Percentiles rank a stretch among this genome's conserved stretches.
phyloP scores from a whole-genome alignment of 352 stramenopile species.

The Aphanomyces stellatus region DNA sequence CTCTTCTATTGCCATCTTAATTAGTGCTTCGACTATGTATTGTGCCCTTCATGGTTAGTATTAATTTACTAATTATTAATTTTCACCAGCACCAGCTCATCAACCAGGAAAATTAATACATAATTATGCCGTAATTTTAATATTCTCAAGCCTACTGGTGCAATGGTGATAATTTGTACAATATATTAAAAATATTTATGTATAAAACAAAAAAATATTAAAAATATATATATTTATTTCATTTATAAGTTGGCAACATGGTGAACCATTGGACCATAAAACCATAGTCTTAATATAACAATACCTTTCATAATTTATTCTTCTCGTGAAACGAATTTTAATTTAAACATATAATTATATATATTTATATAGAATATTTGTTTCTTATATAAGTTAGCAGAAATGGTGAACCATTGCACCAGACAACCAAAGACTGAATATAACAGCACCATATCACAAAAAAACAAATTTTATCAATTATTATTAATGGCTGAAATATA shows the following conservation, averaged over 20 bases:
- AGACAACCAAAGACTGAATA: background rate
- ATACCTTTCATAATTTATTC: too few species aligned
- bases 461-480: background rate
- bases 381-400: background rate
- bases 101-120: background rate
- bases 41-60: background rate
- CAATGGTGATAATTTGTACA: background rate
- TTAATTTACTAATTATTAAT: background rate
- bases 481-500: too few species aligned
- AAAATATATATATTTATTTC: background rate
- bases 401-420: background rate
- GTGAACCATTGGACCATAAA: background rate
- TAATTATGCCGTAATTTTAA: background rate
- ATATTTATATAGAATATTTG: conserved; percentile 4
- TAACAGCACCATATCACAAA: background rate
- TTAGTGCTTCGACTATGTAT: background rate
- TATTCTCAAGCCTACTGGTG: background rate
- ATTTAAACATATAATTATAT: too few species aligned
- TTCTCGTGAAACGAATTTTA: too few species aligned
- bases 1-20: background rate
- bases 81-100: background rate
- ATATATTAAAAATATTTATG: conserved; percentile 10
- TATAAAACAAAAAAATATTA: background rate
- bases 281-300: background rate
- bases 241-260: background rate